These are phyloP conservation scores for Fraxinus excelsior DNA, from an alignment of 257 asterid species.

Conservation along the genomic window DNA sequence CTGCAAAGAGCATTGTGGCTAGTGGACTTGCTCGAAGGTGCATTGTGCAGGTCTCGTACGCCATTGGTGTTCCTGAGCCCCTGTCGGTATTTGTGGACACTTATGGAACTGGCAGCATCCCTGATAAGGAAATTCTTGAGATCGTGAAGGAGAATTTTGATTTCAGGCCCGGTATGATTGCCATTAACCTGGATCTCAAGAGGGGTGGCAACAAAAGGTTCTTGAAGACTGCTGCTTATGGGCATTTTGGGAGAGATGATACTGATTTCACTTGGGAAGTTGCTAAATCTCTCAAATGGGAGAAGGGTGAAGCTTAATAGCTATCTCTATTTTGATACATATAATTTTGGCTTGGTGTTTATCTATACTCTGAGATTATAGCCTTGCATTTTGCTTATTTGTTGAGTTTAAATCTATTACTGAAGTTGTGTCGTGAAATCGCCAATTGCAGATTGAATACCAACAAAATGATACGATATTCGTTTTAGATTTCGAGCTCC, in stretches of 20 bases:
- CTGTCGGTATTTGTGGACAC: constrained; percentile 48
- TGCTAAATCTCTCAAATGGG: constrained; percentile 46
- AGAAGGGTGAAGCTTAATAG: constrained; percentile 21
- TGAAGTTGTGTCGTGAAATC: neutral
- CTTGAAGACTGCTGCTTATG: constrained; percentile 50
- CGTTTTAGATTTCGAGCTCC: too few species aligned
- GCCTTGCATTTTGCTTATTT: neutral
- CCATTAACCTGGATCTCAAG: constrained; percentile 43
- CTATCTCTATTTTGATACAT: neutral
- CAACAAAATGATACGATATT: too few species aligned
- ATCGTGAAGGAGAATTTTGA: constrained; percentile 44
- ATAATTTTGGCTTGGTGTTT: neutral
- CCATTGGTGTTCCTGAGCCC: constrained; percentile 48
- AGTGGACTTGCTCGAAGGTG: constrained; percentile 49
- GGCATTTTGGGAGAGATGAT: constrained; percentile 48
- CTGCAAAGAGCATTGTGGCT: constrained; percentile 48
- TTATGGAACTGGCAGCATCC: constrained; percentile 43
- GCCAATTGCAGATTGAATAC: too few species aligned
- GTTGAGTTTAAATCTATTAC: neutral
- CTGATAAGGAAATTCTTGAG: constrained; percentile 38
- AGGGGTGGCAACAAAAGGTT: constrained; percentile 41
- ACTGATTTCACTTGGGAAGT: constrained; percentile 53
- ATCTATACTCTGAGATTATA: neutral
- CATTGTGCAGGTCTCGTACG: constrained; percentile 49
- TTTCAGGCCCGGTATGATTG: constrained; percentile 52